Conservation (phyloP, 129 eudicot genomes). For the Flaveria brownii region DNA sequence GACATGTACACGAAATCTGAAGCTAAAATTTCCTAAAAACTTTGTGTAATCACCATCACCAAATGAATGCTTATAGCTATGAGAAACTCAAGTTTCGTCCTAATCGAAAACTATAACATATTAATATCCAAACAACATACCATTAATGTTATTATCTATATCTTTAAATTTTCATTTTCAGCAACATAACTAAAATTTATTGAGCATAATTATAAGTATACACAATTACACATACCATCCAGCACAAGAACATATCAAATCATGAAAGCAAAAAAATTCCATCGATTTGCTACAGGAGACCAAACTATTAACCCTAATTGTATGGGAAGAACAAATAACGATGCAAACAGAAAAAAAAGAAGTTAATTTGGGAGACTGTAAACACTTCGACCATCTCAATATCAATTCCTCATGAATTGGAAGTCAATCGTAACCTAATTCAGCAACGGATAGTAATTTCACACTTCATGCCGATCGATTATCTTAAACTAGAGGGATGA, state of each 20-base stretch:
- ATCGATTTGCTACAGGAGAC: background rate
- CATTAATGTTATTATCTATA: background rate
- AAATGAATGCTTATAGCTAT: conserved; percentile 5
- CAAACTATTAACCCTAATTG: background rate
- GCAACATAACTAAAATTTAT: background rate
- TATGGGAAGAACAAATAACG: background rate
- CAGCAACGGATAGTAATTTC: background rate
- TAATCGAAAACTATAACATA: background rate
- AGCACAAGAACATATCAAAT: conserved; percentile 14
- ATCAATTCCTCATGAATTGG: conserved; percentile 14
- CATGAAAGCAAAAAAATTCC: background rate
- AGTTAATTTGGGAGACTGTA: background rate
- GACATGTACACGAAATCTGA: background rate
- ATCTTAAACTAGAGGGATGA: background rate
- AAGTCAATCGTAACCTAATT: conserved; percentile 16
- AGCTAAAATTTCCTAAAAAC: background rate
- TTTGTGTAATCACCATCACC: background rate
- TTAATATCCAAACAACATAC: background rate
- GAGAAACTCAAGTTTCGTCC: background rate
- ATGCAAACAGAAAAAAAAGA: background rate
- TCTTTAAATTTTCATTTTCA: background rate
- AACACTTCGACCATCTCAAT: conserved; percentile 11
- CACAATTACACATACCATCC: background rate
- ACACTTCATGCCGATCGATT: conserved; percentile 8
- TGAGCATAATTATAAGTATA: background rate